phyloP scores from a whole-genome alignment of 352 stramenopile species.

The Aphanomyces invadans region DNA sequence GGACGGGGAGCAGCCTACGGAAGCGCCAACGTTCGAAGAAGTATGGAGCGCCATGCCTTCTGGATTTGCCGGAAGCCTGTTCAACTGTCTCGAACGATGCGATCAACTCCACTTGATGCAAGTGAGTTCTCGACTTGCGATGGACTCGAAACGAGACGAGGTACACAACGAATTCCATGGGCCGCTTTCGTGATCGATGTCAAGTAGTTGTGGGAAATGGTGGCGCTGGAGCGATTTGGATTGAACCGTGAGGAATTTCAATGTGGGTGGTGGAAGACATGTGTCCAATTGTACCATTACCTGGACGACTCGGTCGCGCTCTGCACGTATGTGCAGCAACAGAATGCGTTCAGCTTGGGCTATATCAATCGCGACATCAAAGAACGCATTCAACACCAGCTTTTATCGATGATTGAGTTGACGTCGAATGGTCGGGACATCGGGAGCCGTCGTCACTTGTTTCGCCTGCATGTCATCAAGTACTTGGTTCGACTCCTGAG shows the following conservation, averaged over 20 bases:
- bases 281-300: background rate
- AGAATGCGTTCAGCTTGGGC: slow-evolving; percentile 13
- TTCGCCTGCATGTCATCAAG: background rate
- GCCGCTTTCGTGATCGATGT: background rate
- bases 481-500: background rate
- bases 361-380: slow-evolving; percentile 24
- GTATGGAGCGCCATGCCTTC: background rate
- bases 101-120: slow-evolving; percentile 1
- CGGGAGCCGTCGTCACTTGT: background rate
- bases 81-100: background rate
- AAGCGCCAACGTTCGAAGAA: background rate
- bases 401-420: slow-evolving; percentile 11
- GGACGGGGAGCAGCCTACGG: background rate
- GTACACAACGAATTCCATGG: background rate
- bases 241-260: background rate
- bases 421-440: background rate
- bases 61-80: slow-evolving; percentile 2
- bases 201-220: slow-evolving; percentile 12
- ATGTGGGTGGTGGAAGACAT: background rate
- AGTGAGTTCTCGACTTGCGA: background rate
- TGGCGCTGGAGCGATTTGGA: background rate
- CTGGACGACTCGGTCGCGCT: background rate
- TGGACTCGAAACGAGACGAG: background rate
- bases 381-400: slow-evolving; percentile 15
- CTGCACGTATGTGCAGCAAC: slow-evolving; percentile 5